Base-by-base conservation (phyloP, 2,329 filamentous ascomycete species). In the Ophiostoma himal-ulmi region DNA sequence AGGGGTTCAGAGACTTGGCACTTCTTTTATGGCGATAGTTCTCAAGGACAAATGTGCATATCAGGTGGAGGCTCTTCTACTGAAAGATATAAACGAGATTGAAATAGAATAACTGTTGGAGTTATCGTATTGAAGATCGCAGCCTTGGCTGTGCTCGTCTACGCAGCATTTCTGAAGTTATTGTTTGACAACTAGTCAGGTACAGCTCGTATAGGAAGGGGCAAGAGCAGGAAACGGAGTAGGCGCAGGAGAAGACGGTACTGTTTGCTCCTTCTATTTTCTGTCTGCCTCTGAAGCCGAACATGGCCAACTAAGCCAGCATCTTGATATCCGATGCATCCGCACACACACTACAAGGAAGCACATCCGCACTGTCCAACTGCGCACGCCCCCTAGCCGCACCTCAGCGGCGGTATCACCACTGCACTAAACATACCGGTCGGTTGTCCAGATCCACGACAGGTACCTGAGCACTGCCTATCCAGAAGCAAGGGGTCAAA, bases 391-490 rank as follows among this genome's bases (percentile, higher is more conserved):
- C 39, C 67, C 39, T 26, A 66, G 67, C 44, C 13, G 14, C 67
- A 71, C 37, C 48, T 69, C 60, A 67, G 70, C 13, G 70, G 67
- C 13, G 70, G 67, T 71, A 62, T 64, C n/a, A 71, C 62, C n/a
- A 14, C 20, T 65, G 34, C n/a, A 37, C 70, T 41, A 62, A 67
- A 71, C 70, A 71, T 69, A 67, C 70, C 67, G 67, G 67, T 17
- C 67, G 57, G 60, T 30, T 66, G 57, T 60, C 44, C 62, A 39
- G 36, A 65, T 65, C 57, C 34, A 67, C 70, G 44, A 66, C 67
- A 69, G 67, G 70, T 67, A 67, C 60, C 67, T 17, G 65, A 68
- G 67, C 62, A 54, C 52, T 57, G 26, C 68, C 52, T n/a, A n/a
- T 20, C 34, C 69, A 62, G 64, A 68, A 70, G 67, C 70, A 69